phyloP scores from a whole-genome alignment of 306 rosid species.

The Fragaria nilgerrensis region DNA sequence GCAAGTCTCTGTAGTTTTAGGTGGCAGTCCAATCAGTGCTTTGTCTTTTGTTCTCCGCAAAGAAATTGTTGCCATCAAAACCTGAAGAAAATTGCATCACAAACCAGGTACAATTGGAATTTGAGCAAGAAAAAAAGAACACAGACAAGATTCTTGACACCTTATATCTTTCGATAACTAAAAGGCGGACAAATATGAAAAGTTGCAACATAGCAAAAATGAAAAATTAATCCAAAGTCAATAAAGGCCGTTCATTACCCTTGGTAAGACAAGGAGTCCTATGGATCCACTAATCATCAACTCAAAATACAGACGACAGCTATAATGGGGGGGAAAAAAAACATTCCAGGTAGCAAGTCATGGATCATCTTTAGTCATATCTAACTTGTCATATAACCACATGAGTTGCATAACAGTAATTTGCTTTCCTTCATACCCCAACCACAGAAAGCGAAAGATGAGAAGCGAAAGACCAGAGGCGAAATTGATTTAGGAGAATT shows the following conservation, averaged over 20 bases:
- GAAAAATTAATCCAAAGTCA: neutral
- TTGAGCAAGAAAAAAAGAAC: slow-evolving; percentile 6
- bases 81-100: slow-evolving; percentile 35
- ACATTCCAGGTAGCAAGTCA: neutral
- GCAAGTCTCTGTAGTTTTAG: slow-evolving; percentile 59
- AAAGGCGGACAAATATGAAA: neutral
- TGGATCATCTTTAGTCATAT: neutral
- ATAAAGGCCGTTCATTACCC: neutral
- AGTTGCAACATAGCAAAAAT: neutral
- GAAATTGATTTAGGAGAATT: neutral
- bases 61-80: slow-evolving; percentile 70
- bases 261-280: neutral
- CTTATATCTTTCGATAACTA: neutral
- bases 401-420: neutral
- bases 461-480: neutral
- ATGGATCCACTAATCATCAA: neutral
- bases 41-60: slow-evolving; percentile 73
- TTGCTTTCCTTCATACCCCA: neutral
- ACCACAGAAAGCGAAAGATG: neutral
- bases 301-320: neutral
- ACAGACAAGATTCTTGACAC: neutral
- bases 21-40: slow-evolving; percentile 60
- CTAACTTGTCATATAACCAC: neutral
- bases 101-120: neutral
- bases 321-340: too few relatives aligned